phyloP scores from a whole-genome alignment of 2,329 filamentous ascomycete genomes.

The Periconia sp. region DNA sequence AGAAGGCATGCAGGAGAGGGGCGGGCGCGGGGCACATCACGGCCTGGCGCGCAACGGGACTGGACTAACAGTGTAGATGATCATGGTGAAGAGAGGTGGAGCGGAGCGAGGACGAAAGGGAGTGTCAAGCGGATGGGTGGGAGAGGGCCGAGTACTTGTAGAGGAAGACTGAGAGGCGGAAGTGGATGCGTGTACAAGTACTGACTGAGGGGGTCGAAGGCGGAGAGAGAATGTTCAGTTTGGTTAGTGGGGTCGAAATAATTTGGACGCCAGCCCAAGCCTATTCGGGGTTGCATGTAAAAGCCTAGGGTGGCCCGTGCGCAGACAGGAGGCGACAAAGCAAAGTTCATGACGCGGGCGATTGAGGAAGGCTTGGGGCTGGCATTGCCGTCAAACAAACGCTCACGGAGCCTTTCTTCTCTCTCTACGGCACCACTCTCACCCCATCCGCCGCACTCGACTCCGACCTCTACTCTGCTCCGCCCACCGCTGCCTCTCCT shows the following conservation, averaged over 20 bases:
- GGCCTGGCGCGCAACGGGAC: constrained; percentile 17
- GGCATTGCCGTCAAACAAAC: constrained; percentile 8
- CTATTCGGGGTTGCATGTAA: not conserved
- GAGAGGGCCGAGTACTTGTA: constrained; percentile 4
- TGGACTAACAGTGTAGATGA: constrained; percentile 58
- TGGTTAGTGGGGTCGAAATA: constrained; percentile 17
- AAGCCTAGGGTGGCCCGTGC: too few relatives aligned
- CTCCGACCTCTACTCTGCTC: constrained; percentile 11
- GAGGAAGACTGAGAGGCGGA: constrained; percentile 12
- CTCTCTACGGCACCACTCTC: constrained; percentile 38
- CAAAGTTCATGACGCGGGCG: not conserved
- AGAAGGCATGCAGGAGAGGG: constrained; percentile 5
- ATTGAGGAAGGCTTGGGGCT: not conserved
- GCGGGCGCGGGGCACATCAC: constrained; percentile 19
- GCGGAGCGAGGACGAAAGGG: constrained; percentile 4
- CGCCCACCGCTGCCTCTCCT: constrained; percentile 39
- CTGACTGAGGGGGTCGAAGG: constrained; percentile 8
- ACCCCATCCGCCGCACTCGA: constrained; percentile 22
- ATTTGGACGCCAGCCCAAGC: constrained; percentile 18
- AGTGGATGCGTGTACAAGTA: constrained; percentile 2
- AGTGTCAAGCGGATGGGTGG: constrained; percentile 9
- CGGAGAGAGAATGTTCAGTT: constrained; percentile 10
- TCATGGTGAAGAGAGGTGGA: constrained; percentile 48
- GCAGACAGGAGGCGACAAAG: constrained; percentile 1
- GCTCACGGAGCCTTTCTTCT: not conserved